Base-by-base conservation (phyloP, 1,139 yeast genomes). In the Geotrichum candidum region DNA sequence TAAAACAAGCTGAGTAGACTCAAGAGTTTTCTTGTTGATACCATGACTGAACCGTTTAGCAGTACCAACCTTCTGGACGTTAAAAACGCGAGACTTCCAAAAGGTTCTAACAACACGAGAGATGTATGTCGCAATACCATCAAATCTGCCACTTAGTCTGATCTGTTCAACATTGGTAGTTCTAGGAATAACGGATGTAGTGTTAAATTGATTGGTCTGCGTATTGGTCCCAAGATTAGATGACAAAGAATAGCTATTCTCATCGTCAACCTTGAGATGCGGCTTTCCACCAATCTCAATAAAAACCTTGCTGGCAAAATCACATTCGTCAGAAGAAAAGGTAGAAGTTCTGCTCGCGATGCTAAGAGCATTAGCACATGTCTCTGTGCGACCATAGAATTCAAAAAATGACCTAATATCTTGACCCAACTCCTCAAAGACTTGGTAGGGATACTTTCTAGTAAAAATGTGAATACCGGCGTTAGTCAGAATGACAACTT, bases 81-180 rank as follows among this genome's bases (percentile, higher is more conserved):
- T 78, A 69, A 92, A 90, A 2, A 91, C 88, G 60, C 84, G 85
- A 45, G 77, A 78, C 61, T 81, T 81, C 99, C 99, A 95, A 60
- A 84, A 78, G 45, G 86, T 86, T 66, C 95, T 81, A 67, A 94
- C 83, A 25, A 91, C 75, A 69, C 99, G 83, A 0, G 96, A 82
- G 48, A 91, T 77, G 64, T 92, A 82, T 54, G 91, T 81, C 23
- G 95, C 86, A n/a, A 91, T 83, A 58, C 97, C 98, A 73, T 90
- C 94, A 69, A 92, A 91, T 66, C 97, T 80, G 67, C 96, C 96
- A 75, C 97, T 89, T 66, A 94, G 80, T 46, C 90, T 84, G 10
- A 94, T 96, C 70, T 87, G 86, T 50, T 68, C 69, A 7, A 58
- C 57, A 25, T 52, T 45, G 52, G 57, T 51, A 27, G 4, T 45